Base-by-base conservation (phyloP, 352 stramenopile genomes). In the Phytophthora litchii region DNA sequence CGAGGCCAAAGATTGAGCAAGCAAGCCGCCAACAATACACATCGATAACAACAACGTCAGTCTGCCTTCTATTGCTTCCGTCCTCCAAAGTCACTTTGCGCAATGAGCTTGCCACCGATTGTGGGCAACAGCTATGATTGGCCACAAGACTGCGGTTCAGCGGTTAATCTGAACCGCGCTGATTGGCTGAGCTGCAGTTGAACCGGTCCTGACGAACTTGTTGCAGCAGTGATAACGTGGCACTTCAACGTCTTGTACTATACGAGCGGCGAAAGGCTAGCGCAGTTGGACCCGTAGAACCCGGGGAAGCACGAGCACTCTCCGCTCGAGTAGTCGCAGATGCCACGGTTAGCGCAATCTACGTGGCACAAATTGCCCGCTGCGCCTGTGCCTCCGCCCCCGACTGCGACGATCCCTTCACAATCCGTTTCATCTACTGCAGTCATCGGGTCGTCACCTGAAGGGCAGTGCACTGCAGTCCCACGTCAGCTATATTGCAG, bases 371-470 rank as follows among this genome's bases (percentile, higher is more conserved):
- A 57, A 38, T 93, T 92, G 42, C 69, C 83, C 1, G 38, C 9
- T 1, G 16, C 67, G 0, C 83, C 81, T 0, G 63, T 68, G 27
- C 70, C 80, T 14, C 60, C 44, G 20, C 78, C 79, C 7, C 72
- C 80, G 1, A 36, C 23, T 19, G 83, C 77, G 10, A 68, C 31
- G 21, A 78, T 75, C 19, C 72, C 74, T 45, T 47, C 55, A 72
- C 94, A 98, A 44, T 98, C 60, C 1, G 86, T 97, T 70, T 98
- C 93, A 55, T 94, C 76, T 11, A 61, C 70, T 4, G 63, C 13
- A 7, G 91, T 97, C 55, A 89, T 69, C 0, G 92, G 89, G 48
- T 98, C 89, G 48, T 98, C 75, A 1, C 91, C 92, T 23, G 82
- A 95, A 5, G 91, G 88, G 55, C 89, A 97, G 21, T 76, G 85